A percentile compares a stretch with the other conserved stretches of the same genome.
phyloP scores from a whole-genome alignment of 2,329 filamentous ascomycete genomes.

The Diaporthe velutina region DNA sequence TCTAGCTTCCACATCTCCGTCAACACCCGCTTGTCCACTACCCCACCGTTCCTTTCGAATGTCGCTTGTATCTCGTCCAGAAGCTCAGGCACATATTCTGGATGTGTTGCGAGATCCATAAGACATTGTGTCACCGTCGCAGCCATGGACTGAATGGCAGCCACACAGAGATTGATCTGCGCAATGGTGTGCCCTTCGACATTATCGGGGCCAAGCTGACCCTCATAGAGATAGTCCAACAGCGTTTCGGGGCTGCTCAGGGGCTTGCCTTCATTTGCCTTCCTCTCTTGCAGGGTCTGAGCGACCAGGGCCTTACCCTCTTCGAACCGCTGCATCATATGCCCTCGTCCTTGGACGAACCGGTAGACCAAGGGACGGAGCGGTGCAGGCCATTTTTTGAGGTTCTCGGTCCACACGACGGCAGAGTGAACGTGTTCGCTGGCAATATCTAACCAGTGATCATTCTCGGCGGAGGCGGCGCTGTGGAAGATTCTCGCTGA shows the following conservation, averaged over 20 bases:
- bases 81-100: not conserved
- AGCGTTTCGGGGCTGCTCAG: not conserved
- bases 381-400: not conserved
- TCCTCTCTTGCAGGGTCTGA: not conserved
- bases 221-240: constrained; percentile 3
- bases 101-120: constrained; percentile 1
- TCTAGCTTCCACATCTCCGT: constrained; percentile 14
- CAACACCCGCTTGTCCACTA: not conserved
- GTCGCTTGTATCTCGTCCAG: not conserved
- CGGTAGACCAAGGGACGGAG: not conserved
- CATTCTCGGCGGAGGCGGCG: not conserved
- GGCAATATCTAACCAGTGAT: constrained; percentile 2
- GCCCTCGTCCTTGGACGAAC: not conserved
- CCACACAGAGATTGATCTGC: constrained; percentile 11
- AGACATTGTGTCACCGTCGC: constrained; percentile 3
- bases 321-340: constrained; percentile 2
- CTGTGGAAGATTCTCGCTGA: not conserved
- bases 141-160: constrained; percentile 26
- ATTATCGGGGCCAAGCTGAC: not conserved
- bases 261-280: not conserved
- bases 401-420: not conserved
- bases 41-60: not conserved
- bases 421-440: not conserved
- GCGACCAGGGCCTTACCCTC: not conserved
- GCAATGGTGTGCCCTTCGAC: constrained; percentile 12